Base-by-base conservation (phyloP, 257 asterid species). In the Nicotiana obtusifolia region DNA sequence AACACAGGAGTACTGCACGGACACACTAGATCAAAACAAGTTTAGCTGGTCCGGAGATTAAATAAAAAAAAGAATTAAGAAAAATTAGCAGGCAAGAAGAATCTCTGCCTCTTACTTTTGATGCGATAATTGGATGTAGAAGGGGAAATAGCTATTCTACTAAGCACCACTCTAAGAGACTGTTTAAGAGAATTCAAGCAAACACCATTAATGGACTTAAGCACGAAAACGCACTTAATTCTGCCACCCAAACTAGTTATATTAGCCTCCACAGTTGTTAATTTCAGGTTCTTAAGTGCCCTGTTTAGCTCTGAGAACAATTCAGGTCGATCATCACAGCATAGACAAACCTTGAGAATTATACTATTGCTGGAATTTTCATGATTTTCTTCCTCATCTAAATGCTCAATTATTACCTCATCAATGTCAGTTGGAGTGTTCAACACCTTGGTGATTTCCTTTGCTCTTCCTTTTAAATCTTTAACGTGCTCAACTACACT, bases 71-170 rank as follows among this genome's bases (percentile, higher is more conserved):
- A 13, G 19, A 68, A 41, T 69, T n/a, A 49, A 76, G 60, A 44
- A 77, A 69, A 87, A 80, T 82, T 66, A 59, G 85, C 53, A 57
- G 94, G 91, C 84, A 86, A 86, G 86, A 94, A 93, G 84, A 93
- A 91, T 93, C 96, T 89, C 80, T 93, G 97, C 81, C 98, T 88
- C 87, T 91, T 93, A 87, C 97, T 94, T 88, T 92, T 86, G 0
- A 88, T 85, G 7, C 89, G 87, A 83, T 84, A 92, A 64, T 82
- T 86, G 13, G 94, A 73, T 0, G 87, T 62, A 1, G 82, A 82
- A 7, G 91, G 86, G 20, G 97, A 86, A 24, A 82, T 49, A 1
- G 87, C 91, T 66, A 92, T 84, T 15, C 92, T 89, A 67, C 77
- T 87, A 89, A 95, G 80, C 0, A 87, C 90, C 49, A 86, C 16